Percentiles rank a stretch among this genome's conserved stretches.
Evolutionary conservation across 768 basidiomycete species (phyloP).

Genomic region (Leccinum variicolor): DNA sequence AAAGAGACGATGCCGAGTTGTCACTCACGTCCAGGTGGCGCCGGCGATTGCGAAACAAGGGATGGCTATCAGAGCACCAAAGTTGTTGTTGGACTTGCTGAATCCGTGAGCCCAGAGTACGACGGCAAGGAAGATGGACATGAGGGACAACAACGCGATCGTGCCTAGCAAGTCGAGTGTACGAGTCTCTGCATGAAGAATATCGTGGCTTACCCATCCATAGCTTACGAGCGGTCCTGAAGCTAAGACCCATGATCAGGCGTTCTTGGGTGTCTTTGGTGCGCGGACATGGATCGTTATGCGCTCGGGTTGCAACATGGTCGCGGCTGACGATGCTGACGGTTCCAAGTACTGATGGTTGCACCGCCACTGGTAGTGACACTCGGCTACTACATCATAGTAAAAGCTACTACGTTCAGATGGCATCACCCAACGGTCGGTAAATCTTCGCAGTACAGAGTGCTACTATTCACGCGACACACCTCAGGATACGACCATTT

Average conservation of each 20-base stretch:
- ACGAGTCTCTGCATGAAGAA: not conserved
- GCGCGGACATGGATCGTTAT: not conserved
- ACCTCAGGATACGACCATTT: slow-evolving; percentile 5
- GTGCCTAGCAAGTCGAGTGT: slow-evolving; percentile 24
- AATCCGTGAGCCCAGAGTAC: slow-evolving; percentile 33
- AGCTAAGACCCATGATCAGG: slow-evolving; percentile 38
- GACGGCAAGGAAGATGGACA: slow-evolving; percentile 35
- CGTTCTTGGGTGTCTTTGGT: not conserved
- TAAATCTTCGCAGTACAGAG: not conserved
- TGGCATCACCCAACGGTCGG: slow-evolving; percentile 15
- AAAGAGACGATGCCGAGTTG: not conserved
- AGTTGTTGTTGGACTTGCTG: slow-evolving; percentile 34
- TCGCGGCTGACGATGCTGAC: slow-evolving; percentile 6
- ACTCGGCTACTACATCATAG: too few species aligned
- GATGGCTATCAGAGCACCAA: slow-evolving; percentile 41
- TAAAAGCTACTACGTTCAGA: not conserved
- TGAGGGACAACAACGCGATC: slow-evolving; percentile 33
- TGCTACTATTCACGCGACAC: not conserved
- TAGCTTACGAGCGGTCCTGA: slow-evolving; percentile 41
- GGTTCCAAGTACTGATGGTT: not conserved
- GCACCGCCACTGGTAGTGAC: not conserved
- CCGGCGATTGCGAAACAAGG: slow-evolving; percentile 21
- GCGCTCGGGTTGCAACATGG: slow-evolving; percentile 1
- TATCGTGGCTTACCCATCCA: slow-evolving; percentile 32
- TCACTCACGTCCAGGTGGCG: slow-evolving; percentile 31